phyloP scores from a whole-genome alignment of 2,329 filamentous ascomycete species.

The Colletotrichum tamarilloi region DNA sequence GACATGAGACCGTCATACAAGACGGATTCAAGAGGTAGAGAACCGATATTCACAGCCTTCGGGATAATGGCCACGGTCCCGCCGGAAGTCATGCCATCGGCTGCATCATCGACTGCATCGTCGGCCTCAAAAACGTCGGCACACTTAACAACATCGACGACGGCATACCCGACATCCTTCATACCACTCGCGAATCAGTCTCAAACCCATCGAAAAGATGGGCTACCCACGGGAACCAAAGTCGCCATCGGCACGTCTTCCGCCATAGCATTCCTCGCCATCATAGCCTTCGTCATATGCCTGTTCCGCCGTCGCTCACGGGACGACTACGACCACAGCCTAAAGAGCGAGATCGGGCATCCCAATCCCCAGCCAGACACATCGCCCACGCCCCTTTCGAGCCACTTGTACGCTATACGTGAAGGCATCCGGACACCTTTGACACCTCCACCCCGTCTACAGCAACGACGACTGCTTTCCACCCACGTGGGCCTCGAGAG shows the following conservation, averaged over 20 bases:
- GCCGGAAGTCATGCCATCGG: background rate
- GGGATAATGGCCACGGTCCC: background rate
- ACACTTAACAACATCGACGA: background rate
- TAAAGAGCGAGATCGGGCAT: constrained; percentile 37
- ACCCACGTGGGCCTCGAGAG: constrained; percentile 31
- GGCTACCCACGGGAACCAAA: constrained; percentile 53
- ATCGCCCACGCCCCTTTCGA: constrained; percentile 56
- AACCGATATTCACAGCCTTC: background rate
- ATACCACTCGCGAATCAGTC: background rate
- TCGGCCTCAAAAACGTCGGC: background rate
- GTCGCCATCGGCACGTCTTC: constrained; percentile 58
- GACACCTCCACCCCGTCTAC: constrained; percentile 60
- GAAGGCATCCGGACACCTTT: constrained; percentile 42
- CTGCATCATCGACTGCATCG: background rate
- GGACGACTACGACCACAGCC: constrained; percentile 31
- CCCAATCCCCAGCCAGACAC: constrained; percentile 40
- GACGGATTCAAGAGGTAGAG: constrained; percentile 3
- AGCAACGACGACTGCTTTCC: constrained; percentile 58
- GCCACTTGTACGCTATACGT: constrained; percentile 46
- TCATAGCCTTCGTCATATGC: constrained; percentile 51
- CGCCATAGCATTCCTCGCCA: constrained; percentile 49
- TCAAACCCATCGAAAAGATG: background rate
- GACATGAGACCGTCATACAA: constrained; percentile 18
- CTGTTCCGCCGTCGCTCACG: constrained; percentile 48
- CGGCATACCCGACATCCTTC: background rate